A percentile compares a stretch with the other conserved stretches of the same genome.
Conservation (phyloP, 192 early-diverging fungal species). For the Chytriomyces confervae region DNA sequence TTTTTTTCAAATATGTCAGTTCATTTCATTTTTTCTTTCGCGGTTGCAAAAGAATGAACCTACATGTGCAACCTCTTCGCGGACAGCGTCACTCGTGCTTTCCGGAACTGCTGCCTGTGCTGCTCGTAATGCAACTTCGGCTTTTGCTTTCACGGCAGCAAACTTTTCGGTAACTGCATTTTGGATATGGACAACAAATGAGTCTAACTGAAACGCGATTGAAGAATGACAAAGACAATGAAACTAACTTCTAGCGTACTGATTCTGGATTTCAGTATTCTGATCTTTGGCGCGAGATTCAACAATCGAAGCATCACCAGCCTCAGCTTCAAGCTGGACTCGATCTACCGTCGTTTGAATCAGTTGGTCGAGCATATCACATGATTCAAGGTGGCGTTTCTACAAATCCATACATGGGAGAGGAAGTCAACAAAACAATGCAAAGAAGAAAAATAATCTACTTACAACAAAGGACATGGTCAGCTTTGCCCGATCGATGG, state of each 20-base stretch:
- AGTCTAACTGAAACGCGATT: neutral
- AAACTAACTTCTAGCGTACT: conserved; percentile 2
- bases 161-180: conserved; percentile 5
- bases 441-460: neutral
- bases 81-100: conserved; percentile 59
- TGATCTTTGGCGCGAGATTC: conserved; percentile 13
- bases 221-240: neutral
- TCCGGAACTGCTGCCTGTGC: conserved; percentile 60
- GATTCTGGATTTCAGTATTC: conserved; percentile 3
- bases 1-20: no score
- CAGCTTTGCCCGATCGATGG: conserved; percentile 37
- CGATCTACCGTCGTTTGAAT: conserved; percentile 26
- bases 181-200: no score
- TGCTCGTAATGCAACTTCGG: conserved; percentile 51
- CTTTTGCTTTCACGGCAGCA: conserved; percentile 12
- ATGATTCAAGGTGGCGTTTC: conserved; percentile 28
- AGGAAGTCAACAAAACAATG: neutral
- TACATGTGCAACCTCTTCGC: conserved; percentile 58
- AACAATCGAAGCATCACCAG: neutral
- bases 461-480: conserved; percentile 38
- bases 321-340: conserved; percentile 37
- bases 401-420: neutral
- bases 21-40: conserved; percentile 23
- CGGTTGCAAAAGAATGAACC: neutral
- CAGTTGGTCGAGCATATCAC: conserved; percentile 31